These are phyloP conservation scores for Amylocystis lapponica DNA, from an alignment of 768 basidiomycete genomes.

Conservation along the genomic window DNA sequence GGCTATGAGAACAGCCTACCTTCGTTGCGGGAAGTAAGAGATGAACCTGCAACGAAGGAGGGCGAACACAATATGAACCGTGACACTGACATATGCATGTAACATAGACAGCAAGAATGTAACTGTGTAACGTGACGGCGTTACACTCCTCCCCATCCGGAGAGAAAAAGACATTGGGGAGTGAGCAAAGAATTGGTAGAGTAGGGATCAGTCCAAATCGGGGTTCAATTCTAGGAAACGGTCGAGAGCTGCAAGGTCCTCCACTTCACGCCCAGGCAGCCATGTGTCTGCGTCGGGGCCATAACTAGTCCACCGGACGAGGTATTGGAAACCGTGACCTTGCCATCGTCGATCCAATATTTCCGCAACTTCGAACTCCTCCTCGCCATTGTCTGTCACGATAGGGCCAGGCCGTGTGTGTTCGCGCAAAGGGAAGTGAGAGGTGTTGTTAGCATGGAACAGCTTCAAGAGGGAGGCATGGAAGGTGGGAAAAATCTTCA, in stretches of 20 bases:
- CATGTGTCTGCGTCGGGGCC: conserved; percentile 25
- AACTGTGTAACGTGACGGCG: no score
- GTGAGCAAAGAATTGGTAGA: no score
- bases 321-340: conserved; percentile 26
- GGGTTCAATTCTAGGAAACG: no score
- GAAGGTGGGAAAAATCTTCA: conserved; percentile 27
- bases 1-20: no score
- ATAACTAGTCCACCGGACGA: conserved; percentile 28
- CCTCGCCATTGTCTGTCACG: conserved; percentile 18
- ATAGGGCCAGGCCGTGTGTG: conserved; percentile 20
- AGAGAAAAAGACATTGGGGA: no score
- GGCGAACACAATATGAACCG: no score
- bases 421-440: conserved; percentile 29
- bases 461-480: conserved; percentile 27
- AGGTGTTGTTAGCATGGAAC: conserved; percentile 30
- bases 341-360: conserved; percentile 22
- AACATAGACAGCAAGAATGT: no score
- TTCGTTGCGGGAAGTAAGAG: no score
- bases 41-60: no score
- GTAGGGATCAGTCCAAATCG: no score
- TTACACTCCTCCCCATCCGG: no score
- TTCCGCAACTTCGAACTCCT: conserved; percentile 23
- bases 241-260: conserved; percentile 29
- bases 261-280: conserved; percentile 18
- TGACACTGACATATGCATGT: no score